A percentile compares a stretch with the other conserved stretches of the same genome.
phyloP scores from a whole-genome alignment of 2,329 filamentous ascomycete genomes.

The Endothia cerciana region DNA sequence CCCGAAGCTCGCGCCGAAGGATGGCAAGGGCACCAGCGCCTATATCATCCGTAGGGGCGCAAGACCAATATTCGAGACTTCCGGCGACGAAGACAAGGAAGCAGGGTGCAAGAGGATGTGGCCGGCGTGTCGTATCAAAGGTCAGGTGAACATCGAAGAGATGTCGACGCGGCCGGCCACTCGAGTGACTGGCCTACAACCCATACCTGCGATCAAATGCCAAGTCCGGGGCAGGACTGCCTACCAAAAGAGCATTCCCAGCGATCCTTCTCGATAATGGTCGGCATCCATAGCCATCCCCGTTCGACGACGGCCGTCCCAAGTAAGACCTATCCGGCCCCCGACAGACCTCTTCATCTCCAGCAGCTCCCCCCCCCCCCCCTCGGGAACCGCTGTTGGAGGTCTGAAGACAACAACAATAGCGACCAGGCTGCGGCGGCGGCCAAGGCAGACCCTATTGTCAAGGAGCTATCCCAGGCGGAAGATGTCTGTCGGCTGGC shows the following conservation, averaged over 20 bases:
- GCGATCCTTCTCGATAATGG: constrained; percentile 3
- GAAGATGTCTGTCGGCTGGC: constrained; percentile 10
- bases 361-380: too few species aligned
- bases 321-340: too few species aligned
- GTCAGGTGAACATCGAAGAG: background rate
- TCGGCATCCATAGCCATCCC: background rate
- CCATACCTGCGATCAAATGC: background rate
- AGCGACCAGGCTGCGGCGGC: too few species aligned
- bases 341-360: too few species aligned
- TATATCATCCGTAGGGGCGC: too few species aligned
- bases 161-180: background rate
- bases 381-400: too few species aligned
- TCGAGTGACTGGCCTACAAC: too few species aligned
- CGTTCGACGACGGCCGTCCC: too few species aligned
- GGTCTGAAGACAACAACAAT: background rate
- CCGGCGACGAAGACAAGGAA: background rate
- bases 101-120: background rate
- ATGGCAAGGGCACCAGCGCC: background rate
- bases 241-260: background rate
- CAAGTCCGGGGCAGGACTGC: background rate
- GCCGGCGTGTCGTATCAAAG: background rate
- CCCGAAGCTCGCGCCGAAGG: constrained; percentile 4
- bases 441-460: too few species aligned
- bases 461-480: constrained; percentile 8
- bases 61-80: background rate